These are phyloP conservation scores for Kodamaea restingae DNA, from an alignment of 805 yeast species.

Conservation along the genomic window DNA sequence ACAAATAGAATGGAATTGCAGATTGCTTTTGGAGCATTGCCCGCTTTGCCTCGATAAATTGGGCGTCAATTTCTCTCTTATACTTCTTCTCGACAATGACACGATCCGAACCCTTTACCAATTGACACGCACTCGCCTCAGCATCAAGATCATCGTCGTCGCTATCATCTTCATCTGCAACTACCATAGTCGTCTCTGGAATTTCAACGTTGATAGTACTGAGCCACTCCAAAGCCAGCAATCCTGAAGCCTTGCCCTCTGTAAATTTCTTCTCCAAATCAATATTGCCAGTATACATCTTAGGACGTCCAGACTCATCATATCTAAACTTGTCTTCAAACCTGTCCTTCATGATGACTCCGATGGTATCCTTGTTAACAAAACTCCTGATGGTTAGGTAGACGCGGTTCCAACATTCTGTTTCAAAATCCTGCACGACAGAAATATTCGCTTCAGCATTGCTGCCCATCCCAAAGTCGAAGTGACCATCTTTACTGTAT, in stretches of 20 bases:
- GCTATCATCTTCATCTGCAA: conserved; percentile 22
- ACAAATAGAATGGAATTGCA: conserved; percentile 80
- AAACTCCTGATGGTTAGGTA: conserved; percentile 56
- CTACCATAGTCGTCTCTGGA: conserved; percentile 29
- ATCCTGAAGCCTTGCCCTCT: conserved; percentile 55
- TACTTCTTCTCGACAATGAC: conserved; percentile 54
- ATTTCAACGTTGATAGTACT: conserved; percentile 25
- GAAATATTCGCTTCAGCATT: conserved; percentile 36
- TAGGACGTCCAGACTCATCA: conserved; percentile 78
- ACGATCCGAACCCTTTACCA: conserved; percentile 56
- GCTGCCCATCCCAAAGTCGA: conserved; percentile 68
- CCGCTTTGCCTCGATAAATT: conserved; percentile 83
- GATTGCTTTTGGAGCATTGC: conserved; percentile 74
- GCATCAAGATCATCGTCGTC: conserved; percentile 20
- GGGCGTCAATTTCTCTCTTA: conserved; percentile 71
- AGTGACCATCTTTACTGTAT: conserved; percentile 16
- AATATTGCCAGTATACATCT: conserved; percentile 67
- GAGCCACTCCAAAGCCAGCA: conserved; percentile 55
- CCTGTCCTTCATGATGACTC: conserved; percentile 63
- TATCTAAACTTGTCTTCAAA: conserved; percentile 83
- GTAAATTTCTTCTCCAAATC: conserved; percentile 69
- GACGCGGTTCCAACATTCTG: conserved; percentile 63
- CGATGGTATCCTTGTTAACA: conserved; percentile 61
- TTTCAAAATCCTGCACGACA: conserved; percentile 43
- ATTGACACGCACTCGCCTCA: conserved; percentile 47